A percentile compares a stretch with the other conserved stretches of the same genome.
Conservation (phyloP, 768 basidiomycete genomes). For the Cytidiella melzeri region DNA sequence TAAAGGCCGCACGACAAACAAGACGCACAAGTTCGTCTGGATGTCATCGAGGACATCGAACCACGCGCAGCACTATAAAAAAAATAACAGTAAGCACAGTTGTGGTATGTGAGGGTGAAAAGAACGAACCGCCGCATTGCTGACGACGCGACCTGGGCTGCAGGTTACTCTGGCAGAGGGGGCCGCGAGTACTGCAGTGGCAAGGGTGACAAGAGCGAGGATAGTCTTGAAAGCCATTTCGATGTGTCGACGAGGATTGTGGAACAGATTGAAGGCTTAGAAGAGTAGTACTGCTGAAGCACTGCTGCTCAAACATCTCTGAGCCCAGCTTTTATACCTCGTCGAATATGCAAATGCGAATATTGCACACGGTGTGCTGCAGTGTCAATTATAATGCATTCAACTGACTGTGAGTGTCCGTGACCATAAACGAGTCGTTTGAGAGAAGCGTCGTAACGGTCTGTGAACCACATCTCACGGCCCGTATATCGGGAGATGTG, state of each 20-base stretch:
- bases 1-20: not conserved
- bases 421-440: not conserved
- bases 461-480: not conserved
- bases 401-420: too few relatives aligned
- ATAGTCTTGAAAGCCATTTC: constrained; percentile 8
- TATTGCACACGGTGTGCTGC: too few relatives aligned
- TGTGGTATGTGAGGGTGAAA: not conserved
- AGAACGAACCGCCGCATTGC: constrained; percentile 6
- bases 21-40: not conserved
- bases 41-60: not conserved
- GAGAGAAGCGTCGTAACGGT: not conserved
- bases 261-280: not conserved
- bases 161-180: not conserved
- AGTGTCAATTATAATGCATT: too few relatives aligned
- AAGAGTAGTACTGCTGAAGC: not conserved
- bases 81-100: too few relatives aligned
- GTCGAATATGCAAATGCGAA: not conserved
- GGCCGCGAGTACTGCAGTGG: not conserved
- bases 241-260: not conserved
- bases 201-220: constrained; percentile 6
- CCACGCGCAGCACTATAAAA: constrained; percentile 5
- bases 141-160: constrained; percentile 9
- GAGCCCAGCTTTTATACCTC: not conserved
- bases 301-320: not conserved
- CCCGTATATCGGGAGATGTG: too few relatives aligned